Percentiles rank a stretch among this genome's conserved stretches.
phyloP scores from a whole-genome alignment of 2,329 filamentous ascomycete species.

The Helminthosporium solani region DNA sequence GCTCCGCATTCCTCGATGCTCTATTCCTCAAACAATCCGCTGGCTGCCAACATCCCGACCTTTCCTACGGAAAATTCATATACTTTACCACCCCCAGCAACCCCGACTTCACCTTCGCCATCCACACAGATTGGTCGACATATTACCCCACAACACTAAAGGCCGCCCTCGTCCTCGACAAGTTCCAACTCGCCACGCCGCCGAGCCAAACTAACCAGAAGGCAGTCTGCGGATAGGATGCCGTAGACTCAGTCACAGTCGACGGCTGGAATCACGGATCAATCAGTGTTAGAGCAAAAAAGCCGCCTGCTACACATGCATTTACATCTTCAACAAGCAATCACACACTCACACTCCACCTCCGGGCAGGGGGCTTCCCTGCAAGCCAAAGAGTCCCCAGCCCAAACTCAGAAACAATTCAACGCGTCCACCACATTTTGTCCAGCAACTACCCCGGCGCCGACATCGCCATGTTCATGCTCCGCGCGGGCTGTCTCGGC shows the following conservation, averaged over 20 bases:
- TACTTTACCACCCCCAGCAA: conserved; percentile 9
- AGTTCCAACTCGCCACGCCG: conserved; percentile 2
- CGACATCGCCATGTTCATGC: conserved; percentile 11
- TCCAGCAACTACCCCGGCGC: conserved; percentile 7
- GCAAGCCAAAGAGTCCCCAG: background rate
- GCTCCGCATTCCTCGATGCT: background rate
- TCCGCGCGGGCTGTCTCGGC: conserved; percentile 4
- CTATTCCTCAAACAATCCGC: background rate
- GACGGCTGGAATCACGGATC: conserved; percentile 3
- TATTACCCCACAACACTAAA: conserved; percentile 8
- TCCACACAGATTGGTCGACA: conserved; percentile 6
- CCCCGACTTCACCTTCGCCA: conserved; percentile 4
- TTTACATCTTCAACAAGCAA: background rate
- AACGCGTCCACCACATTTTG: conserved; percentile 29
- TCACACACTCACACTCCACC: background rate
- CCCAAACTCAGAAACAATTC: conserved; percentile 2
- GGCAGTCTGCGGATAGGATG: conserved; percentile 6
- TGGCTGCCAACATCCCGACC: conserved; percentile 7
- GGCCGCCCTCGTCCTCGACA: conserved; percentile 2
- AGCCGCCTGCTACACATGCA: background rate
- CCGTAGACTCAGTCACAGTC: conserved; percentile 1
- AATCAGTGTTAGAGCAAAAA: background rate
- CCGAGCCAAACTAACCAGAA: background rate
- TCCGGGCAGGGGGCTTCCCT: background rate
- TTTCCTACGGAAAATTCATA: conserved; percentile 5